Percentiles rank a stretch among this genome's conserved stretches.
Conservation (phyloP, 2,329 filamentous ascomycete genomes). For the Uncinocarpus reesii region DNA sequence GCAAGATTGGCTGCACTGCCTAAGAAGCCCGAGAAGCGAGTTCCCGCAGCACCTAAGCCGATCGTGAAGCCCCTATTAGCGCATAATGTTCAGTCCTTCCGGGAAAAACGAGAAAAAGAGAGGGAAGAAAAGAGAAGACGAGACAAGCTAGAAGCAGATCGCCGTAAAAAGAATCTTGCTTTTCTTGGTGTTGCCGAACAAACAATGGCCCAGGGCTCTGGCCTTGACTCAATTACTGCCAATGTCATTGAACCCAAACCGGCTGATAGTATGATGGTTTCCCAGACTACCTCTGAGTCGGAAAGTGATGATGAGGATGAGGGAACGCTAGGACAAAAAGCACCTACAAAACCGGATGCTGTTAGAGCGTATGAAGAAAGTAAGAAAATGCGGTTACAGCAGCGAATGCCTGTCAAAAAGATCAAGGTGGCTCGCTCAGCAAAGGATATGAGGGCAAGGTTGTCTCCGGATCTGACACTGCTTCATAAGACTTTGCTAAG, state of each 20-base stretch:
- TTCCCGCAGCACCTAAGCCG: constrained; percentile 14
- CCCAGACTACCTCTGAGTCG: constrained; percentile 52
- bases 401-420: constrained; percentile 71
- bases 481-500: constrained; percentile 77
- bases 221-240: constrained; percentile 59
- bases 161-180: constrained; percentile 48
- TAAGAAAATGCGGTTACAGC: constrained; percentile 41
- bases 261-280: constrained; percentile 80
- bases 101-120: constrained; percentile 62
- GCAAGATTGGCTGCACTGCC: constrained; percentile 17
- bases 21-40: constrained; percentile 17
- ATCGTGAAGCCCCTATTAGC: constrained; percentile 15
- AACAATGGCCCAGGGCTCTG: constrained; percentile 68
- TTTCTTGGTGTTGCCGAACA: constrained; percentile 43
- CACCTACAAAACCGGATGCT: constrained; percentile 31
- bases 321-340: constrained; percentile 29
- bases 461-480: constrained; percentile 77
- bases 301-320: constrained; percentile 65
- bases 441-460: constrained; percentile 86
- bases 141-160: constrained; percentile 61
- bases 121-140: constrained; percentile 63
- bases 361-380: constrained; percentile 40
- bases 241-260: constrained; percentile 68
- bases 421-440: constrained; percentile 66
- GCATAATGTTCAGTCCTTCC: constrained; percentile 46